Conservation (phyloP, 306 rosid species). For the Astragalus glycyphyllos region DNA sequence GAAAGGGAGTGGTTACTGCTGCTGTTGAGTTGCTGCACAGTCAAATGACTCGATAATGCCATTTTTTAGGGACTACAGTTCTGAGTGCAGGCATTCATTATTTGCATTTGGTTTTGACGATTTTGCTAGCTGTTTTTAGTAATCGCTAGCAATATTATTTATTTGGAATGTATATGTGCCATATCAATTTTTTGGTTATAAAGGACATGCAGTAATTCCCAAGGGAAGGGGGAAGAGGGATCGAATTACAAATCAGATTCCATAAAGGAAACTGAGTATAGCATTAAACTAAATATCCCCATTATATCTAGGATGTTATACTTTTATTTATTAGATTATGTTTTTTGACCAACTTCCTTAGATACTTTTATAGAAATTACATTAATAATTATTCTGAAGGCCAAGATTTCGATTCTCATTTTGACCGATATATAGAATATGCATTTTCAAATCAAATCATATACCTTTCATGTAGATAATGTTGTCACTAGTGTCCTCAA, state of each 20-base stretch:
- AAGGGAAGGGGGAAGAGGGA: not conserved
- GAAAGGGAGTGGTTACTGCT: slow-evolving; percentile 84
- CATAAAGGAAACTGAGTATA: not conserved
- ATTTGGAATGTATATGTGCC: slow-evolving; percentile 31
- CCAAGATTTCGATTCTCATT: too few species aligned
- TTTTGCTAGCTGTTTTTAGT: slow-evolving; percentile 37
- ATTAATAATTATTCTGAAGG: too few species aligned
- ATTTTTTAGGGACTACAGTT: not conserved
- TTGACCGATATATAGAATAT: too few species aligned
- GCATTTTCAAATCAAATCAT: too few species aligned
- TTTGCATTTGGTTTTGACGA: slow-evolving; percentile 30
- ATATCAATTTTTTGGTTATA: slow-evolving; percentile 25
- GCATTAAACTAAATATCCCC: not conserved
- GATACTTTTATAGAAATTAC: not conserved
- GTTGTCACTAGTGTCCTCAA: too few species aligned
- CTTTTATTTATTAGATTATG: not conserved
- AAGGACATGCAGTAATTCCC: not conserved
- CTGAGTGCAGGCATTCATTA: slow-evolving; percentile 23
- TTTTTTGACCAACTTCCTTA: not conserved
- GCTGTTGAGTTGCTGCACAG: slow-evolving; percentile 83
- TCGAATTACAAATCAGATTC: not conserved
- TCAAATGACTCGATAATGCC: slow-evolving; percentile 44
- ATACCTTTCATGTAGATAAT: too few species aligned
- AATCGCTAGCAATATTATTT: slow-evolving; percentile 8
- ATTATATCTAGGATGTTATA: not conserved